A percentile compares a stretch with the other conserved stretches of the same genome.
phyloP scores from a whole-genome alignment of 441 rosid genomes.

The Gossypium gossypioides region DNA sequence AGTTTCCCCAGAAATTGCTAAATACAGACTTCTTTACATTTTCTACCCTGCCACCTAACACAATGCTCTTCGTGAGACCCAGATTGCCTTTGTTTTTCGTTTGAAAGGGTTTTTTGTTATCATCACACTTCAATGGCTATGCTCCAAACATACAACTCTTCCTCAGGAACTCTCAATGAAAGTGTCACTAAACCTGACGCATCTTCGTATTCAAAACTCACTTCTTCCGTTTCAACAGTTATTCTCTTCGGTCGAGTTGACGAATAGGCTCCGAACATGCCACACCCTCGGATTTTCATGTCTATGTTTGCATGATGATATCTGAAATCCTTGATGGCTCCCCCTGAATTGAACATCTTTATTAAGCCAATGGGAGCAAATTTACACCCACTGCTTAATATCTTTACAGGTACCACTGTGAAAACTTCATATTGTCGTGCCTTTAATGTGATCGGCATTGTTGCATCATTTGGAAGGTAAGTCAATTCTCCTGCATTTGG shows the following conservation, averaged over 20 bases:
- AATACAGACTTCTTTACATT: too few relatives aligned
- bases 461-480: slow-evolving; percentile 44
- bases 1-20: too few relatives aligned
- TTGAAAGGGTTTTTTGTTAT: background rate
- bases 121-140: slow-evolving; percentile 23
- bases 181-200: slow-evolving; percentile 32
- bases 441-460: slow-evolving; percentile 48
- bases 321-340: slow-evolving; percentile 41
- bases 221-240: slow-evolving; percentile 25
- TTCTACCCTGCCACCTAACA: background rate
- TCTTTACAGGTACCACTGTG: slow-evolving; percentile 51
- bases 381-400: slow-evolving; percentile 23
- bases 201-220: slow-evolving; percentile 28
- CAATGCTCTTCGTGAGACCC: background rate
- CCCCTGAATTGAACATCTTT: slow-evolving; percentile 56
- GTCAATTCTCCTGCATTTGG: slow-evolving; percentile 44
- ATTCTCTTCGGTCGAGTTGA: slow-evolving; percentile 32
- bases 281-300: slow-evolving; percentile 40
- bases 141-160: slow-evolving; percentile 52
- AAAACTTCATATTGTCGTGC: slow-evolving; percentile 49
- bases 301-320: slow-evolving; percentile 22
- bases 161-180: slow-evolving; percentile 28
- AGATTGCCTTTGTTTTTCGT: background rate
- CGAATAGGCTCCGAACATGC: slow-evolving; percentile 41
- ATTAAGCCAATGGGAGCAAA: slow-evolving; percentile 42